These are phyloP conservation scores for Nemophila menziesii DNA, from an alignment of 257 asterid genomes.

Conservation along the genomic window DNA sequence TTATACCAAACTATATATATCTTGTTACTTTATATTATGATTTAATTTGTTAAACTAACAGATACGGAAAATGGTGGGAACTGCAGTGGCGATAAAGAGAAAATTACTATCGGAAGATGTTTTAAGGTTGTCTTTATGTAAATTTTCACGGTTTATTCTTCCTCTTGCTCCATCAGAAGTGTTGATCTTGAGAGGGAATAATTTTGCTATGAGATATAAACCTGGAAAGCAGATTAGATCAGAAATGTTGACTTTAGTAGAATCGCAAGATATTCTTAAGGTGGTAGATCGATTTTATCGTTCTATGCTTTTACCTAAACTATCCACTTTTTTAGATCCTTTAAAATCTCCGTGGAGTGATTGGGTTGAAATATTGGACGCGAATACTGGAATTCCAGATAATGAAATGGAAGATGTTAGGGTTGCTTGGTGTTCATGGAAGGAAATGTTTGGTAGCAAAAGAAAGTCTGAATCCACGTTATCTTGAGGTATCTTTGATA, in stretches of 20 bases:
- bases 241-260: slow-evolving; percentile 65
- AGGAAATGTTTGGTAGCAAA: slow-evolving; percentile 26
- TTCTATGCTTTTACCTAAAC: slow-evolving; percentile 56
- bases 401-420: slow-evolving; percentile 51
- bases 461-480: slow-evolving; percentile 19
- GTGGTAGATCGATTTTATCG: slow-evolving; percentile 50
- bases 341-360: slow-evolving; percentile 58
- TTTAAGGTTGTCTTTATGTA: slow-evolving; percentile 50
- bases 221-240: slow-evolving; percentile 70
- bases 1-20: background rate
- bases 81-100: slow-evolving; percentile 77
- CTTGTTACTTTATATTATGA: background rate
- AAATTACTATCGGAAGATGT: slow-evolving; percentile 61
- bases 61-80: slow-evolving; percentile 95
- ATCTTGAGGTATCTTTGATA: slow-evolving; percentile 11
- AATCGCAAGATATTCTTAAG: slow-evolving; percentile 59
- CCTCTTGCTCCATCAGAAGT: slow-evolving; percentile 96
- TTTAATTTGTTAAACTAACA: slow-evolving; percentile 21
- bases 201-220: slow-evolving; percentile 51
- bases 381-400: slow-evolving; percentile 64
- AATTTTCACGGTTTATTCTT: slow-evolving; percentile 65
- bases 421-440: slow-evolving; percentile 59
- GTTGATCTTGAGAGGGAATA: slow-evolving; percentile 61
- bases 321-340: slow-evolving; percentile 55
- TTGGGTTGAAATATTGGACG: slow-evolving; percentile 61